Evolutionary conservation across 2,329 filamentous ascomycete genomes (phyloP), one percentile per base, ranked within the genome.

Genomic region (Exophiala phaeomuriformis): DNA sequence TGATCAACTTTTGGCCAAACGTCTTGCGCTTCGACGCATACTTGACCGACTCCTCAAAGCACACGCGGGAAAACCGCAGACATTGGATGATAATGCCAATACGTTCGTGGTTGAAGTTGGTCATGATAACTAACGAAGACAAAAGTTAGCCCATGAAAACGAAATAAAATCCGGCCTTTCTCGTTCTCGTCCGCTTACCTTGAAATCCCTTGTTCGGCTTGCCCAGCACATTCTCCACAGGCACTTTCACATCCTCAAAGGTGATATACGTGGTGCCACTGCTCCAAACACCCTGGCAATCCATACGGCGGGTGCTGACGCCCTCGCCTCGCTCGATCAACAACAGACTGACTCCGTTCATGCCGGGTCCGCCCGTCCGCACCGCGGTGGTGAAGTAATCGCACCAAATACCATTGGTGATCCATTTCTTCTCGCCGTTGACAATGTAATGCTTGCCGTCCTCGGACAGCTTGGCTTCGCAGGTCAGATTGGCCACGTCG

Each of bases 361-460:
- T 97, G 62, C 93, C 93, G 28, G 81, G 76, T 33, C 83, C 85
- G 60, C 86, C 90, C 4, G 93, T 98, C 56, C 93, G 85, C 37
- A 98, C 93, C 29, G 91, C 93, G 9, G 88, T 94, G 51, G 93
- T 97, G 77, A 97, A 97, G 77, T 97, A 98, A 71, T 98, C 93
- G 58, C 79, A 82, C 89, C 90, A 96, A 66, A 96, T 82, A 66
- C 93, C 93, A 73, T 98, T 98, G 66, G 91, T 97, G 72, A 97
- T 97, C 91, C 93, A 97, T 76, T 98, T 98, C 86, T 98, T 97
- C 82, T 96, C 91, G 51, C 93, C 93, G 67, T 97, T 98, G 73
- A 98, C 93, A 27, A 55, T 97, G 74, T 94, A 98, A 75, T 97
- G 89, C 78, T 97, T 97, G 67, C 93, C 93, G 65, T 98, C 93